Conservation (phyloP, 2,329 filamentous ascomycete genomes). For the Ophiostoma sp. region DNA sequence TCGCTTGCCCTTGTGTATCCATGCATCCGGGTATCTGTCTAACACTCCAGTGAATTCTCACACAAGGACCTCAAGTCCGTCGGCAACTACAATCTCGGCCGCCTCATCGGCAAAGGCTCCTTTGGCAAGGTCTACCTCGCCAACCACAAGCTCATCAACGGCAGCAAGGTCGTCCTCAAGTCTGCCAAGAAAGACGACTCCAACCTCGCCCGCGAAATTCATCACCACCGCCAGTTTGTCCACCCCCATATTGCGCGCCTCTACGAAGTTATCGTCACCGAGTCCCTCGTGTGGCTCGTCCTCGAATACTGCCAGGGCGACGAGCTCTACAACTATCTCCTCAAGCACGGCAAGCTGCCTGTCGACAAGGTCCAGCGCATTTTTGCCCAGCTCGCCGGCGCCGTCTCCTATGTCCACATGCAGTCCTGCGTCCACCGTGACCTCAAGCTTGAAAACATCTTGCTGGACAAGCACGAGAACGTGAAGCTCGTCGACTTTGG, state of each 20-base stretch:
- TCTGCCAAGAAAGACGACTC: constrained; percentile 93
- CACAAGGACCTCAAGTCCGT: constrained; percentile 86
- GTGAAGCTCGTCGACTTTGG: constrained; percentile 98
- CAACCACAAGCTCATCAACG: constrained; percentile 94
- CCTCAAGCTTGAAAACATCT: constrained; percentile 91
- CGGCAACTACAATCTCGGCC: constrained; percentile 88
- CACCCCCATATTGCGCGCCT: constrained; percentile 94
- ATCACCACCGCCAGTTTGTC: constrained; percentile 95
- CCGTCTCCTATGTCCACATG: constrained; percentile 89
- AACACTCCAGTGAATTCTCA: constrained; percentile 73
- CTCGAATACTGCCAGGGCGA: constrained; percentile 95
- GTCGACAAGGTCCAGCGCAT: constrained; percentile 88
- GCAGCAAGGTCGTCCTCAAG: constrained; percentile 98
- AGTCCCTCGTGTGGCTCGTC: constrained; percentile 90
- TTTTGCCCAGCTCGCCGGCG: constrained; percentile 91
- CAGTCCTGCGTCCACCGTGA: constrained; percentile 96
- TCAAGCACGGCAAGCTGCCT: constrained; percentile 77
- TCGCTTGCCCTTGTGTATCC: not conserved
- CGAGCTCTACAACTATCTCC: constrained; percentile 93
- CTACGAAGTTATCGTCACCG: constrained; percentile 97
- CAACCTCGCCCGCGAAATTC: constrained; percentile 94
- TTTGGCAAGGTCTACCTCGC: constrained; percentile 98
- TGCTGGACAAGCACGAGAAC: constrained; percentile 93
- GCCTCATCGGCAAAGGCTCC: constrained; percentile 91
- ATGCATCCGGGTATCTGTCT: not conserved